phyloP scores from a whole-genome alignment of 306 rosid genomes.

The Gastrolobium bilobum region DNA sequence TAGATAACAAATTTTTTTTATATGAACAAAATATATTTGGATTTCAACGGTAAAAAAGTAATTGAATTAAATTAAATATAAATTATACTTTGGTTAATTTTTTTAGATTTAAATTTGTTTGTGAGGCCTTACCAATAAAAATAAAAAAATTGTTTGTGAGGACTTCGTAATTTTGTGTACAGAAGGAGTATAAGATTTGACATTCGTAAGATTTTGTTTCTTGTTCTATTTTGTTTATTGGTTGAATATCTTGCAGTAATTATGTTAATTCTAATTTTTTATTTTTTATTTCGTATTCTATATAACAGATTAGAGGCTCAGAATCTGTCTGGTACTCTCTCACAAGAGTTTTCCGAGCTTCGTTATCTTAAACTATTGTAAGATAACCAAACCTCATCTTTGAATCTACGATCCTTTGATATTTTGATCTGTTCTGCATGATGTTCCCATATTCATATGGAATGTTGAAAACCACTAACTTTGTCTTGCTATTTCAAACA shows the following conservation, averaged over 20 bases:
- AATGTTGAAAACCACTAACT: constrained; percentile 37
- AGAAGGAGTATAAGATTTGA: constrained; percentile 10
- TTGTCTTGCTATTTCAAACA: constrained; percentile 44
- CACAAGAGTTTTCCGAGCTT: constrained; percentile 89
- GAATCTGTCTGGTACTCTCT: constrained; percentile 76
- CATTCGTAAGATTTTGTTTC: constrained; percentile 1
- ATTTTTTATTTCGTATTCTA: constrained; percentile 26
- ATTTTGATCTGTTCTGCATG: no score
- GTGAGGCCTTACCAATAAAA: no score
- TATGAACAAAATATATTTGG: neutral
- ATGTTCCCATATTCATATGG: constrained; percentile 13
- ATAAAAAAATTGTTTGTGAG: no score
- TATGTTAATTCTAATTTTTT: constrained; percentile 20
- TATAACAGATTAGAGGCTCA: constrained; percentile 82
- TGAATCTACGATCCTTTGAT: constrained; percentile 29
- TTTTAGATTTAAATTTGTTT: neutral
- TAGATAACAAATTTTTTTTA: no score
- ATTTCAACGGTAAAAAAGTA: neutral
- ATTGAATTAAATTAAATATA: neutral
- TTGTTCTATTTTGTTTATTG: neutral
- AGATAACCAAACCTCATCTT: constrained; percentile 46
- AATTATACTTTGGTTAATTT: neutral
- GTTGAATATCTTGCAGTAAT: constrained; percentile 8
- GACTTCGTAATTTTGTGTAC: neutral
- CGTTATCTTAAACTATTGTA: constrained; percentile 70